A percentile compares a stretch with the other conserved stretches of the same genome.
phyloP scores from a whole-genome alignment of 345 rosid species.

The Rhodomyrtus tomentosa region DNA sequence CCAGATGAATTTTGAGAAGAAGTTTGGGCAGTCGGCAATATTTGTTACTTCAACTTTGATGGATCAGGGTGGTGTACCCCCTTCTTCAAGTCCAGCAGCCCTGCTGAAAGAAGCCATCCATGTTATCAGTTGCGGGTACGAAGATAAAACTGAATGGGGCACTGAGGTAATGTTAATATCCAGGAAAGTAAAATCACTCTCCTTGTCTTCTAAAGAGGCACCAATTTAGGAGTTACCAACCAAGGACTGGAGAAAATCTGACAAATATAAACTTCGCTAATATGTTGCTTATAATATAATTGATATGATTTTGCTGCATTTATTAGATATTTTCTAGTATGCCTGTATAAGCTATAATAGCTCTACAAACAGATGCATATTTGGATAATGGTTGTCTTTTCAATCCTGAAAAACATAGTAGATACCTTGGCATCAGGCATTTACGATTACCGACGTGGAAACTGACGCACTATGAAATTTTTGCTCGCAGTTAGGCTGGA shows the following conservation, averaged over 20 bases:
- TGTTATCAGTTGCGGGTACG: constrained; percentile 95
- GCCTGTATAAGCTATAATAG: background rate
- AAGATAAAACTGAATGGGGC: constrained; percentile 99
- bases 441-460: background rate
- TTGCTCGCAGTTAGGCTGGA: constrained; percentile 73
- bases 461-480: background rate
- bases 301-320: background rate
- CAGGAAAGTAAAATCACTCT: background rate
- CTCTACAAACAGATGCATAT: background rate
- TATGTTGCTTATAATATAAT: background rate
- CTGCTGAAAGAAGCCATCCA: constrained; percentile 97
- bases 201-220: background rate
- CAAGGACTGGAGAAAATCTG: background rate
- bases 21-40: constrained; percentile 84
- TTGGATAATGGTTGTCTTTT: background rate
- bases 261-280: background rate
- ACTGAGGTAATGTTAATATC: constrained; percentile 44
- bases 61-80: constrained; percentile 96
- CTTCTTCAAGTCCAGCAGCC: constrained; percentile 95
- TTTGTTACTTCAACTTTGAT: constrained; percentile 92
- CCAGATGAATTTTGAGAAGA: constrained; percentile 89
- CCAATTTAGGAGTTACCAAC: background rate
- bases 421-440: background rate
- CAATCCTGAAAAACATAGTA: background rate
- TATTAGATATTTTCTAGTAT: background rate